A percentile compares a stretch with the other conserved stretches of the same genome.
phyloP scores from a whole-genome alignment of 768 basidiomycete genomes.

The Auricularia heimuer region DNA sequence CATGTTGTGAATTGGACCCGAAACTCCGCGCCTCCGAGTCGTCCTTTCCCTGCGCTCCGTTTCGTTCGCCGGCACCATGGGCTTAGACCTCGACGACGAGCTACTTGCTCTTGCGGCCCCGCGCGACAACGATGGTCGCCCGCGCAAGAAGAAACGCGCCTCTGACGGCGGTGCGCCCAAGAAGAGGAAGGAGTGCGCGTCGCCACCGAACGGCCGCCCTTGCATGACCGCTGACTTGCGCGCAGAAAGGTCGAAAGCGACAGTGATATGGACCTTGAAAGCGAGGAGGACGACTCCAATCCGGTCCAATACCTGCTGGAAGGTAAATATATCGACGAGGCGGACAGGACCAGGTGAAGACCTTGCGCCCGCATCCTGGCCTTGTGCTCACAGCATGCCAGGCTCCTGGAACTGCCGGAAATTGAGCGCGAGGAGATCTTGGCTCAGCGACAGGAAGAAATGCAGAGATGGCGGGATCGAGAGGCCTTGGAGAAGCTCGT shows the following conservation, averaged over 20 bases:
- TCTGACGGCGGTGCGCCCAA: slow-evolving; percentile 25
- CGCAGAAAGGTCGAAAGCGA: background rate
- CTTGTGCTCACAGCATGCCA: slow-evolving; percentile 21
- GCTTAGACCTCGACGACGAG: slow-evolving; percentile 21
- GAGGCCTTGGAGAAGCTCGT: slow-evolving; percentile 66
- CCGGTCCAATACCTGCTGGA: slow-evolving; percentile 69
- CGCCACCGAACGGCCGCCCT: slow-evolving; percentile 3
- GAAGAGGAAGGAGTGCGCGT: slow-evolving; percentile 66
- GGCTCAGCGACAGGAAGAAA: slow-evolving; percentile 68
- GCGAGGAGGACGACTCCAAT: slow-evolving; percentile 47
- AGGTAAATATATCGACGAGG: slow-evolving; percentile 80
- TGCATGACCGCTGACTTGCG: background rate
- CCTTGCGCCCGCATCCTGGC: slow-evolving; percentile 15
- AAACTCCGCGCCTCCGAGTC: background rate
- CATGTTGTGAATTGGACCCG: background rate
- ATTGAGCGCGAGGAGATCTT: slow-evolving; percentile 84
- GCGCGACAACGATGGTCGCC: slow-evolving; percentile 11
- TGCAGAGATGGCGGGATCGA: slow-evolving; percentile 64
- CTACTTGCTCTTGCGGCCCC: slow-evolving; percentile 25
- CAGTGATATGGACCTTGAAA: slow-evolving; percentile 44
- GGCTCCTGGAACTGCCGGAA: slow-evolving; percentile 72
- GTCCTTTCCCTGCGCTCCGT: background rate
- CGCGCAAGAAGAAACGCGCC: slow-evolving; percentile 13
- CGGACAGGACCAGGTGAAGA: slow-evolving; percentile 66
- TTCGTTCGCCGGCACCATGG: background rate